phyloP scores from a whole-genome alignment of 805 yeast species.

The Danielia oregonensis region DNA sequence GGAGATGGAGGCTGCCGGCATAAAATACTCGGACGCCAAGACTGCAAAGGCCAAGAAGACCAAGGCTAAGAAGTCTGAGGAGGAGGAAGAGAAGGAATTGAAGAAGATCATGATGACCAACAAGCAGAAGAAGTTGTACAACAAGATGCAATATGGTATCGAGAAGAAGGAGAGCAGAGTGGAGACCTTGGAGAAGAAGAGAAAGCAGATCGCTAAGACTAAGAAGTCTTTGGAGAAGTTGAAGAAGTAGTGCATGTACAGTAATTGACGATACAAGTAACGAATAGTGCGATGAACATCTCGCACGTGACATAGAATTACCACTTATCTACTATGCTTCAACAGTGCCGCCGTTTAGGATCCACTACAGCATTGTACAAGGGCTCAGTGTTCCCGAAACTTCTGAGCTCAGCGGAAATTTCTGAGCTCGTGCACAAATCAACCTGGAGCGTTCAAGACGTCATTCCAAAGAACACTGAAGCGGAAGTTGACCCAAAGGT shows the following conservation, averaged over 20 bases:
- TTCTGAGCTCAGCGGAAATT: too few relatives aligned
- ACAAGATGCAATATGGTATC: slow-evolving; percentile 90
- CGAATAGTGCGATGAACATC: too few relatives aligned
- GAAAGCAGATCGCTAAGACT: slow-evolving; percentile 64
- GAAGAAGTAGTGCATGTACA: slow-evolving; percentile 9
- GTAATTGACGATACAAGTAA: too few relatives aligned
- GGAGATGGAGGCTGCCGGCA: slow-evolving; percentile 78
- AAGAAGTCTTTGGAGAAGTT: slow-evolving; percentile 37
- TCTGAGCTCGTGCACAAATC: slow-evolving; percentile 1
- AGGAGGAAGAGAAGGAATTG: slow-evolving; percentile 76
- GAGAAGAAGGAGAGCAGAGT: slow-evolving; percentile 76
- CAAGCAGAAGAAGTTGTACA: slow-evolving; percentile 90
- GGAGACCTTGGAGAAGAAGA: slow-evolving; percentile 65
- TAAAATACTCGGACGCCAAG: slow-evolving; percentile 61
- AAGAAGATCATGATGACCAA: slow-evolving; percentile 97
- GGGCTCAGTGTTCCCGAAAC: too few relatives aligned
- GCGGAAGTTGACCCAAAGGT: slow-evolving; percentile 13
- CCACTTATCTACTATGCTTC: too few relatives aligned
- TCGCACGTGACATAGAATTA: too few relatives aligned
- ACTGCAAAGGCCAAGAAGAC: slow-evolving; percentile 18
- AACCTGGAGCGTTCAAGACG: slow-evolving; percentile 12
- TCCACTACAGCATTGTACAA: too few relatives aligned
- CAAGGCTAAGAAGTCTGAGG: slow-evolving; percentile 25
- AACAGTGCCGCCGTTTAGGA: too few relatives aligned
- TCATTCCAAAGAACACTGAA: slow-evolving; percentile 9